phyloP scores from a whole-genome alignment of 129 eudicot genomes.

The Solidago caesia region DNA sequence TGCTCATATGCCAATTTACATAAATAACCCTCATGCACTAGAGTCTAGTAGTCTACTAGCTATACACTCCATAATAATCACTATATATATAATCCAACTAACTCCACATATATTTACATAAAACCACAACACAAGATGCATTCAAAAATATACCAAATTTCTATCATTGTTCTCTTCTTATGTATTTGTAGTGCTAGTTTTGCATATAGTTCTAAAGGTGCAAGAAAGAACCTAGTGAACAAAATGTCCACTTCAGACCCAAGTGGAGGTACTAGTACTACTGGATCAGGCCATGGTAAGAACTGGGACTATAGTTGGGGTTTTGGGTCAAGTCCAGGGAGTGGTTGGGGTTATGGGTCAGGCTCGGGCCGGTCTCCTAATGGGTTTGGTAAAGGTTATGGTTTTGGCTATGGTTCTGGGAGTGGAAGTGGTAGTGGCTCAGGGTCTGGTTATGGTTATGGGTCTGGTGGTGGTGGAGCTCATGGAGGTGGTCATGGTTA shows the following conservation, averaged over 20 bases:
- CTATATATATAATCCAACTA: slow-evolving; percentile 27
- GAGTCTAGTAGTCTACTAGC: background rate
- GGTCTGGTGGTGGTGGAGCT: slow-evolving; percentile 54
- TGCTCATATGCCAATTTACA: slow-evolving; percentile 19
- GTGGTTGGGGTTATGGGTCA: slow-evolving; percentile 80
- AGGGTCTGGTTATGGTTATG: slow-evolving; percentile 61
- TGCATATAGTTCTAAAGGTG: slow-evolving; percentile 32
- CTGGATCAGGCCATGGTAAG: slow-evolving; percentile 71
- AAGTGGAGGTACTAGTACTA: slow-evolving; percentile 43
- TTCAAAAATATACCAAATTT: slow-evolving; percentile 24
- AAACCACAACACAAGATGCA: slow-evolving; percentile 22
- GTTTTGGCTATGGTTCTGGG: slow-evolving; percentile 69
- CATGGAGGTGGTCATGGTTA: slow-evolving; percentile 53
- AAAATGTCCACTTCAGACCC: slow-evolving; percentile 27
- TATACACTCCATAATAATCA: slow-evolving; percentile 19
- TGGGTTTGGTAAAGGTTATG: slow-evolving; percentile 66
- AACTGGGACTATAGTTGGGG: slow-evolving; percentile 80
- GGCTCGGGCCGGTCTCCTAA: slow-evolving; percentile 67
- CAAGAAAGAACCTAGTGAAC: slow-evolving; percentile 33
- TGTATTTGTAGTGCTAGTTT: slow-evolving; percentile 15
- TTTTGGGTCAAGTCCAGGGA: slow-evolving; percentile 61
- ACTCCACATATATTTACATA: slow-evolving; percentile 19
- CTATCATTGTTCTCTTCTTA: slow-evolving; percentile 25
- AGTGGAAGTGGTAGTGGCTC: slow-evolving; percentile 66
- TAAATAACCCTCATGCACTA: slow-evolving; percentile 27